Conservation (phyloP, 768 basidiomycete species). For the Calocybe gangraenosa region DNA sequence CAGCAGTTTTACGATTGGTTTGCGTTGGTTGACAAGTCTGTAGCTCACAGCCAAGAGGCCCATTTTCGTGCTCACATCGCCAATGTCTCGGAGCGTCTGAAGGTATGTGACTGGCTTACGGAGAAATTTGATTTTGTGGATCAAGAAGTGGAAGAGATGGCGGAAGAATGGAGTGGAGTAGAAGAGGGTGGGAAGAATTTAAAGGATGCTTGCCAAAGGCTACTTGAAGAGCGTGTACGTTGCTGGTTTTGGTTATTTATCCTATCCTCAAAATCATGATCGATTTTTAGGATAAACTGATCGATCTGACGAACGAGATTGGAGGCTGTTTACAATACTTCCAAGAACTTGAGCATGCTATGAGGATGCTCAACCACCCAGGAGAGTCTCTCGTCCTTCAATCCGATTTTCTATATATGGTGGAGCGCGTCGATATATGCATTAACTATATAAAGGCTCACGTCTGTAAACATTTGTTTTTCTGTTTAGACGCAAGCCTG, state of each 20-base stretch:
- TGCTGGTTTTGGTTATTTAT: background rate
- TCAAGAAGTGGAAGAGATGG: conserved; percentile 71
- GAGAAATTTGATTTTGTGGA: conserved; percentile 72
- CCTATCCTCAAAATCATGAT: background rate
- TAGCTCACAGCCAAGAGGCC: conserved; percentile 91
- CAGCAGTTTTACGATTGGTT: conserved; percentile 99
- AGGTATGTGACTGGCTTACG: conserved; percentile 73
- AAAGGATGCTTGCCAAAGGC: conserved; percentile 85
- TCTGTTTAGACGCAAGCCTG: background rate
- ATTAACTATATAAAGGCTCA: conserved; percentile 86
- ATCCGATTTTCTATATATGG: conserved; percentile 92
- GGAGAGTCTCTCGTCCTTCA: conserved; percentile 89
- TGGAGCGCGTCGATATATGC: conserved; percentile 92
- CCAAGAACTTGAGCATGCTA: conserved; percentile 89
- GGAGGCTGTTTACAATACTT: conserved; percentile 84
- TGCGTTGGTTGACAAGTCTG: conserved; percentile 80
- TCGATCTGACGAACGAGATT: conserved; percentile 82
- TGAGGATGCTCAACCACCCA: conserved; percentile 90
- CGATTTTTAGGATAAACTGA: conserved; percentile 58
- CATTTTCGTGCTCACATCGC: conserved; percentile 86
- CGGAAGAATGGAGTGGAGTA: conserved; percentile 80
- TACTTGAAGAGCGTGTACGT: conserved; percentile 86
- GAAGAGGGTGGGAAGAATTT: conserved; percentile 91
- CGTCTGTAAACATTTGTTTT: conserved; percentile 50
- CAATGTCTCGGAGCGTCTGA: conserved; percentile 70